These are phyloP conservation scores for Phoma sp. DNA, from an alignment of 2,329 filamentous ascomycete genomes.

Conservation along the genomic window DNA sequence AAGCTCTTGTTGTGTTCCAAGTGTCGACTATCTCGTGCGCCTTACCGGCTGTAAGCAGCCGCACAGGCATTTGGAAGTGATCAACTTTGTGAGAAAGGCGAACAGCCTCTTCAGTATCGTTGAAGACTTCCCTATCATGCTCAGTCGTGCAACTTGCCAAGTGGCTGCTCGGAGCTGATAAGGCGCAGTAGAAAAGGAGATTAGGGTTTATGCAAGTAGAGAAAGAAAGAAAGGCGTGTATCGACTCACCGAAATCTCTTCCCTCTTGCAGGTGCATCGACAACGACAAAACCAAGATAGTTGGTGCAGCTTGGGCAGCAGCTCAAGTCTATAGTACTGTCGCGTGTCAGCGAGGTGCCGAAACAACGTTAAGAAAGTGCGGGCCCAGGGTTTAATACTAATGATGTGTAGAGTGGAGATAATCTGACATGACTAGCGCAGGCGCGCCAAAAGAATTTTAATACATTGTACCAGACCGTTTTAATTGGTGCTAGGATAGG, in stretches of 20 bases:
- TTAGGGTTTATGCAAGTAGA: neutral
- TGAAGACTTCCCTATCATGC: too few relatives aligned
- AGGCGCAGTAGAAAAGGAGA: too few relatives aligned
- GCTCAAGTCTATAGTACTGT: conserved; percentile 13
- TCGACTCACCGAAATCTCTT: conserved; percentile 42
- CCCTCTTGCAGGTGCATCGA: conserved; percentile 36
- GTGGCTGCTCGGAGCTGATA: too few relatives aligned
- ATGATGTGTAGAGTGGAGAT: conserved; percentile 48
- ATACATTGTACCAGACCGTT: conserved; percentile 31
- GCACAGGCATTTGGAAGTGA: too few relatives aligned
- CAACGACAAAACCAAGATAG: conserved; percentile 36
- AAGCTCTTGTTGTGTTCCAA: neutral
- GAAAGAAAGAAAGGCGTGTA: conserved; percentile 5
- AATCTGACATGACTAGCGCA: conserved; percentile 42
- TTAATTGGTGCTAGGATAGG: conserved; percentile 43
- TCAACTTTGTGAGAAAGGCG: too few relatives aligned
- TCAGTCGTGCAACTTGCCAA: too few relatives aligned
- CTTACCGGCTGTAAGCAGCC: too few relatives aligned
- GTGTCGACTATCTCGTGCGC: too few relatives aligned
- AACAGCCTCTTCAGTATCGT: too few relatives aligned
- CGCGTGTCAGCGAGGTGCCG: conserved; percentile 8
- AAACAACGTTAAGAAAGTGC: conserved; percentile 9
- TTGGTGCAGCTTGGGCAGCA: conserved; percentile 10
- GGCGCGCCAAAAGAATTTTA: conserved; percentile 46
- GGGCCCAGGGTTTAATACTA: conserved; percentile 38